A percentile compares a stretch with the other conserved stretches of the same genome.
These are phyloP conservation scores for Funneliformis caledonium DNA, from an alignment of 371 early-diverging fungal species.

Conservation along the genomic window DNA sequence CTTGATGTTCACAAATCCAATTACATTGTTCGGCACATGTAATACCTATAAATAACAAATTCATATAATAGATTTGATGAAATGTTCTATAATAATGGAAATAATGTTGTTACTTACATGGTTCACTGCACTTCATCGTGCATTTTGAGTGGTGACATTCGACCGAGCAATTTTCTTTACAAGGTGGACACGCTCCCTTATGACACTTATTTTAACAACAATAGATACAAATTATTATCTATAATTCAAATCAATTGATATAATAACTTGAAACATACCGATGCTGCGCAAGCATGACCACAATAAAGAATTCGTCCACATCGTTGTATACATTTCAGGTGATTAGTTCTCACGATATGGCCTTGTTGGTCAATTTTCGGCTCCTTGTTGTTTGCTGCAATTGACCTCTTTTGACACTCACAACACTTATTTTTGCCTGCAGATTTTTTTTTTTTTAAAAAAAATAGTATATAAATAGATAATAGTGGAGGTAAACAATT, in stretches of 20 bases:
- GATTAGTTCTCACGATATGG: slow-evolving; percentile 19
- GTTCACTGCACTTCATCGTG: slow-evolving; percentile 43
- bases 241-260: background rate
- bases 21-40: slow-evolving; percentile 52
- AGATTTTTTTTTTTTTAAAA: background rate
- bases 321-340: slow-evolving; percentile 40
- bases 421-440: slow-evolving; percentile 38
- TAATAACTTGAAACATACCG: background rate
- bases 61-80: background rate
- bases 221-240: background rate
- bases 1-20: slow-evolving; percentile 56
- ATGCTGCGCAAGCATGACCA: slow-evolving; percentile 41
- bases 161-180: slow-evolving; percentile 45
- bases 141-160: slow-evolving; percentile 53
- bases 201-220: slow-evolving; percentile 45
- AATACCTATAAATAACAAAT: slow-evolving; percentile 36
- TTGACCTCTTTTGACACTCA: slow-evolving; percentile 20
- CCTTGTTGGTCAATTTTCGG: background rate
- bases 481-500: background rate
- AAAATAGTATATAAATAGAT: background rate
- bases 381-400: slow-evolving; percentile 22
- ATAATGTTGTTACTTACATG: slow-evolving; percentile 42
- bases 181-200: slow-evolving; percentile 50
- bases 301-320: slow-evolving; percentile 45
- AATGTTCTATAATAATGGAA: no score